phyloP scores from a whole-genome alignment of 805 yeast genomes.

The Millerozyma acaciae region DNA sequence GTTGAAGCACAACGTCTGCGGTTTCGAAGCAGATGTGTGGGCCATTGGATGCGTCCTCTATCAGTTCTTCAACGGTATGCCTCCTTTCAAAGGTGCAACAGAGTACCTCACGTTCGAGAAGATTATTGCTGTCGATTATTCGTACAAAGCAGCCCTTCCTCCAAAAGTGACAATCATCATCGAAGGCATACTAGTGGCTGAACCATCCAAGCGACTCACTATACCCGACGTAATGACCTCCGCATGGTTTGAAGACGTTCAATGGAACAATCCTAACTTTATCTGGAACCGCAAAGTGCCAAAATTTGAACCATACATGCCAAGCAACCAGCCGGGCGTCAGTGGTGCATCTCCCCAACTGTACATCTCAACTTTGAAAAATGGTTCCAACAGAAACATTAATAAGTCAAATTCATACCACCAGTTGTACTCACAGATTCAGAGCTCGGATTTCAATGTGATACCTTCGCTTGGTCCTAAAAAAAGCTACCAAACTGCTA shows the following conservation, averaged over 20 bases:
- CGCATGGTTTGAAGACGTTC: conserved; percentile 36
- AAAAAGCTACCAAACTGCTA: conserved; percentile 30
- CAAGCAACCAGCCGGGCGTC: conserved; percentile 2
- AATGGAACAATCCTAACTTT: conserved; percentile 37
- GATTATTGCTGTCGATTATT: conserved; percentile 72
- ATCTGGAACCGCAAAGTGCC: conserved; percentile 38
- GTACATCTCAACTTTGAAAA: conserved; percentile 26
- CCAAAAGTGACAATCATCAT: conserved; percentile 25
- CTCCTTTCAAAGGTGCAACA: conserved; percentile 85
- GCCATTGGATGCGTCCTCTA: conserved; percentile 86
- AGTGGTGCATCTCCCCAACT: conserved; percentile 5
- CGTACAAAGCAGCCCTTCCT: conserved; percentile 32
- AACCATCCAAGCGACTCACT: conserved; percentile 28
- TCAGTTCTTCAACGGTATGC: conserved; percentile 78
- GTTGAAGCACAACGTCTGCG: conserved; percentile 71
- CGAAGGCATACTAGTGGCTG: conserved; percentile 29
- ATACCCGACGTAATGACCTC: conserved; percentile 30
- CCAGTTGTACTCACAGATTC: conserved; percentile 38
- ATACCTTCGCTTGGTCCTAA: conserved; percentile 30
- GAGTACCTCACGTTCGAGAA: conserved; percentile 87
- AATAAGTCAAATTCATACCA: conserved; percentile 36
- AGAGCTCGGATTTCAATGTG: conserved; percentile 27
- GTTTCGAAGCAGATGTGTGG: conserved; percentile 87
- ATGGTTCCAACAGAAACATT: conserved; percentile 33
- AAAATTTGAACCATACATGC: conserved; percentile 24